phyloP scores from a whole-genome alignment of 805 yeast genomes.

The Candida nanaspora region DNA sequence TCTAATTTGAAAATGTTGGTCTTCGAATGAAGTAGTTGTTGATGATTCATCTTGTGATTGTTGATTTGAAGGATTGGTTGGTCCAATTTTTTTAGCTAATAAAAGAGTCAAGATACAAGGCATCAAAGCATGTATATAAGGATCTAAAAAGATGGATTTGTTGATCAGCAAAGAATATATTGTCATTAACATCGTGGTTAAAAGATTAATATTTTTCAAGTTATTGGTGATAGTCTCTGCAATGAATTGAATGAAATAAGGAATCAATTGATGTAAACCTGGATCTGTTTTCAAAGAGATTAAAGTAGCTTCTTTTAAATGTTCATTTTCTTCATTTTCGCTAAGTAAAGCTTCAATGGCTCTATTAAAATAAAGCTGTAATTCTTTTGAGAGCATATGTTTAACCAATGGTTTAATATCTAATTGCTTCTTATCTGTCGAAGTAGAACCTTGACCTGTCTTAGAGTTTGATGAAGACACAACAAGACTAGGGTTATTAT shows the following conservation, averaged over 20 bases:
- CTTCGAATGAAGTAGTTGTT: slow-evolving; percentile 11
- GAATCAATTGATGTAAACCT: slow-evolving; percentile 93
- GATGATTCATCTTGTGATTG: slow-evolving; percentile 6
- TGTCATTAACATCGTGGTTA: slow-evolving; percentile 83
- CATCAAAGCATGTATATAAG: slow-evolving; percentile 92
- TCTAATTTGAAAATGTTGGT: slow-evolving; percentile 53
- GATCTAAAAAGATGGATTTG: slow-evolving; percentile 82
- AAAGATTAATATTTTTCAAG: slow-evolving; percentile 58
- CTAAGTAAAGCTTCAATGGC: slow-evolving; percentile 72
- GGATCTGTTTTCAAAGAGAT: slow-evolving; percentile 85
- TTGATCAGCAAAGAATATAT: slow-evolving; percentile 79
- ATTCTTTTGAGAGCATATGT: slow-evolving; percentile 89
- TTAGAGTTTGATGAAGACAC: neutral
- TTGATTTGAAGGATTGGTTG: slow-evolving; percentile 7
- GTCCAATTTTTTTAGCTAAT: slow-evolving; percentile 83
- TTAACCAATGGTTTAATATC: slow-evolving; percentile 85
- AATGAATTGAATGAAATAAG: slow-evolving; percentile 91
- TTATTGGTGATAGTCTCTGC: slow-evolving; percentile 93
- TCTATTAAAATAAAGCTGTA: slow-evolving; percentile 88
- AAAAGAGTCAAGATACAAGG: slow-evolving; percentile 91
- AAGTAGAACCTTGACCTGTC: too few species aligned
- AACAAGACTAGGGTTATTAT: neutral
- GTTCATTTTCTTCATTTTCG: slow-evolving; percentile 43
- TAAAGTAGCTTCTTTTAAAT: slow-evolving; percentile 70
- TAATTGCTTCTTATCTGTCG: slow-evolving; percentile 36